phyloP scores from a whole-genome alignment of 306 rosid species.

The Prosopis cineraria region DNA sequence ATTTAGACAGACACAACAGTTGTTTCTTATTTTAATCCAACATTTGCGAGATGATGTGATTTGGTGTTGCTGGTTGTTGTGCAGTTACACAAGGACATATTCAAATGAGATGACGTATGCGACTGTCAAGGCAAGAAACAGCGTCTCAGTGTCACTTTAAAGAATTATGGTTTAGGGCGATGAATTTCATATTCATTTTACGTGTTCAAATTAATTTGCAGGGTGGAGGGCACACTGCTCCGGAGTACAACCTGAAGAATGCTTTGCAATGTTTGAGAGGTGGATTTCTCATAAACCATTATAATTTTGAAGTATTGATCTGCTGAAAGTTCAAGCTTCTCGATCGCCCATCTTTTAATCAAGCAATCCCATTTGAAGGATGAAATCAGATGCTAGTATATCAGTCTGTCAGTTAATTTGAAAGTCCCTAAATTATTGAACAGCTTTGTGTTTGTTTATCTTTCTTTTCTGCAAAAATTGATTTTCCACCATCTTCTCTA shows the following conservation, averaged over 20 bases:
- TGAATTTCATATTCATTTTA: neutral
- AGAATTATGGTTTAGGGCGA: neutral
- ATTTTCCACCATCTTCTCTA: neutral
- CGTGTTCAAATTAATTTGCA: neutral
- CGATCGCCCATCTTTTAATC: neutral
- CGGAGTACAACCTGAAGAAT: conserved; percentile 40
- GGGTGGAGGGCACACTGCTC: conserved; percentile 57
- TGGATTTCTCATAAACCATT: conserved; percentile 38
- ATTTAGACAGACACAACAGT: neutral
- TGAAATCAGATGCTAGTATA: neutral
- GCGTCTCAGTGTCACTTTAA: neutral
- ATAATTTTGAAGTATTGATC: neutral
- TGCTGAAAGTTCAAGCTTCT: neutral
- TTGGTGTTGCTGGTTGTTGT: neutral
- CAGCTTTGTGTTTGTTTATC: neutral
- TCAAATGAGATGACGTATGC: conserved; percentile 51
- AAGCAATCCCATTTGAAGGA: neutral
- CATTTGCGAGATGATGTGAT: no score
- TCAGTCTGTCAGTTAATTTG: neutral
- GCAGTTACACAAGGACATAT: conserved; percentile 46
- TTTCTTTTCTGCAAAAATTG: neutral
- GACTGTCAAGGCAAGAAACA: conserved; percentile 46
- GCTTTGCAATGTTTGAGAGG: conserved; percentile 41
- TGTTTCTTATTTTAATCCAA: neutral
- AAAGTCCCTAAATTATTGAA: neutral